phyloP scores from a whole-genome alignment of 495 filamentous ascomycete genomes.

The Cercophora scortea region DNA sequence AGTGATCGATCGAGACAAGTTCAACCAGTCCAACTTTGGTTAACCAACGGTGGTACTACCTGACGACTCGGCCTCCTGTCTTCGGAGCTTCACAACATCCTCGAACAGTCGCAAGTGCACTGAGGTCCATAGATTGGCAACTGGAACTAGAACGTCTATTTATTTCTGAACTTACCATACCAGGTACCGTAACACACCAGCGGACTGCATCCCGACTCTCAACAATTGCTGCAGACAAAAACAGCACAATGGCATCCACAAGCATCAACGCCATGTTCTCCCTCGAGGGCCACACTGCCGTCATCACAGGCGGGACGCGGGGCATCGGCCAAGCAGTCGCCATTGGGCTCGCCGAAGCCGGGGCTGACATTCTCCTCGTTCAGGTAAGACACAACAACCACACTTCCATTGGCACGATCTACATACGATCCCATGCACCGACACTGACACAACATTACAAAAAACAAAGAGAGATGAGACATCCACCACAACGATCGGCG shows the following conservation, averaged over 20 bases:
- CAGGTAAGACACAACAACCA: conserved; percentile 31
- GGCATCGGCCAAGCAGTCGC: conserved; percentile 85
- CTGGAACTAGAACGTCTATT: too few species aligned
- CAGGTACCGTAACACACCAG: too few species aligned
- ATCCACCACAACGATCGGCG: conserved; percentile 54
- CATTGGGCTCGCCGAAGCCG: conserved; percentile 72
- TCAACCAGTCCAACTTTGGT: too few species aligned
- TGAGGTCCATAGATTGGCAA: too few species aligned
- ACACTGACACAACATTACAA: not conserved
- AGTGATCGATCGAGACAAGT: too few species aligned
- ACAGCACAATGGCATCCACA: conserved; percentile 4
- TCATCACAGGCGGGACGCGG: conserved; percentile 80
- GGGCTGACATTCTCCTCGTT: conserved; percentile 72
- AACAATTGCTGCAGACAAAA: not conserved
- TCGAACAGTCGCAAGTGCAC: too few species aligned
- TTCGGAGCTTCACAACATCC: too few species aligned
- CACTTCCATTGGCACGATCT: not conserved
- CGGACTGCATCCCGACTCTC: too few species aligned
- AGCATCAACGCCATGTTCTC: conserved; percentile 35
- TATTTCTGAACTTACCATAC: too few species aligned
- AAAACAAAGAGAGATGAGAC: conserved; percentile 51
- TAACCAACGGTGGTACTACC: too few species aligned
- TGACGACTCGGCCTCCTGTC: too few species aligned
- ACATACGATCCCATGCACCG: not conserved
- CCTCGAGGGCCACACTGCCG: conserved; percentile 62